These are phyloP conservation scores for Jaapia argillacea DNA, from an alignment of 768 basidiomycete genomes.

Conservation along the genomic window DNA sequence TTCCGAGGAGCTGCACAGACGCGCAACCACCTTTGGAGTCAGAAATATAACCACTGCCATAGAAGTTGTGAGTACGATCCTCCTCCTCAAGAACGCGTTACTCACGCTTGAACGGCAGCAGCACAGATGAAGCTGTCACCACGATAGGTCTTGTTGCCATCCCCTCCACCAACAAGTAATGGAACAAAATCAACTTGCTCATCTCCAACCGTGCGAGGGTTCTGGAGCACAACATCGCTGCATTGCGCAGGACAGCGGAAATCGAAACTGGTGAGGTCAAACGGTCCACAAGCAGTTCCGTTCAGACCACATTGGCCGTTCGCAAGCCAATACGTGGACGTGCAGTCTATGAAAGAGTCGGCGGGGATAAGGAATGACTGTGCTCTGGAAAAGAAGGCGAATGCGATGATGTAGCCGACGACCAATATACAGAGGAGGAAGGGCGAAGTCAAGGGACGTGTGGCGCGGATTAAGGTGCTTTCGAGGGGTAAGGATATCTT, in stretches of 20 bases:
- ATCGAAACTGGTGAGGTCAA: conserved; percentile 48
- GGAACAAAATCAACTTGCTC: conserved; percentile 58
- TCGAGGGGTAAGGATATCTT: conserved; percentile 41
- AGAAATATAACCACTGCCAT: conserved; percentile 49
- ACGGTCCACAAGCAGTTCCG: conserved; percentile 55
- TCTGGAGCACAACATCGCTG: conserved; percentile 50
- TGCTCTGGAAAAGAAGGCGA: conserved; percentile 63
- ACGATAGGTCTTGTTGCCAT: conserved; percentile 59
- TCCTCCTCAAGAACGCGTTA: conserved; percentile 11
- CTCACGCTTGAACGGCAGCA: conserved; percentile 73
- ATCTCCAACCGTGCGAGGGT: conserved; percentile 65
- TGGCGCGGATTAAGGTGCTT: conserved; percentile 37
- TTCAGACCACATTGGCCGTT: conserved; percentile 69
- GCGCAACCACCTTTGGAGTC: conserved; percentile 70
- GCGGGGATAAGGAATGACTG: conserved; percentile 65
- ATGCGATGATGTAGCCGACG: conserved; percentile 55
- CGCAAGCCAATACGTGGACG: conserved; percentile 58
- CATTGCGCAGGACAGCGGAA: conserved; percentile 81
- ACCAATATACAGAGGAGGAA: conserved; percentile 47
- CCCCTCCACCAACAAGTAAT: conserved; percentile 81
- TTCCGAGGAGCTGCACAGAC: conserved; percentile 55
- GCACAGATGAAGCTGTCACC: conserved; percentile 82
- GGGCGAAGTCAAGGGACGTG: conserved; percentile 38
- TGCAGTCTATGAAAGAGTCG: conserved; percentile 56
- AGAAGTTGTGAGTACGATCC: conserved; percentile 2